Percentiles rank a stretch among this genome's conserved stretches.
These are phyloP conservation scores for Lenzites betulinus DNA, from an alignment of 768 basidiomycete genomes.

Conservation along the genomic window DNA sequence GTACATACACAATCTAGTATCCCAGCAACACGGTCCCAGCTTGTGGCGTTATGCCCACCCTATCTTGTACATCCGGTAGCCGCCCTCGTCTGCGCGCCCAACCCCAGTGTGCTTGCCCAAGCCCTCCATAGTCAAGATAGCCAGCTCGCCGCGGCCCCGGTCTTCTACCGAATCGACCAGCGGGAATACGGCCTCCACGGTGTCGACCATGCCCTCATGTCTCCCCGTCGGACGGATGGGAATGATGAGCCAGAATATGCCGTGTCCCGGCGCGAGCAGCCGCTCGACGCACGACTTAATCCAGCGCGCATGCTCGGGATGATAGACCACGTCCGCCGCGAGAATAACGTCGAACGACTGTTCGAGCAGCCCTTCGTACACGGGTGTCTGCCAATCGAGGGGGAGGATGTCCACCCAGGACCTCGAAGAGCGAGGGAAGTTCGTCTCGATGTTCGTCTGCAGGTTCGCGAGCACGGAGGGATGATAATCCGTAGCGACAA, in stretches of 20 bases:
- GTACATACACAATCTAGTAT: slow-evolving; percentile 9
- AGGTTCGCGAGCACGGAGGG: slow-evolving; percentile 75
- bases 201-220: slow-evolving; percentile 58
- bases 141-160: slow-evolving; percentile 35
- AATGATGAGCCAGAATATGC: slow-evolving; percentile 72
- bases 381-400: slow-evolving; percentile 68
- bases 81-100: slow-evolving; percentile 69
- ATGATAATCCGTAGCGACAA: slow-evolving; percentile 81
- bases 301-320: slow-evolving; percentile 68
- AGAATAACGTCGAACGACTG: slow-evolving; percentile 67
- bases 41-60: slow-evolving; percentile 49
- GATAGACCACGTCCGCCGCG: slow-evolving; percentile 81
- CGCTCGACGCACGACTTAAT: slow-evolving; percentile 62
- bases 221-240: slow-evolving; percentile 66
- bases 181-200: slow-evolving; percentile 59
- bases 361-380: slow-evolving; percentile 35
- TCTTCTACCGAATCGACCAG: not conserved
- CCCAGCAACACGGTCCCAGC: not conserved
- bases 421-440: slow-evolving; percentile 37
- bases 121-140: slow-evolving; percentile 49
- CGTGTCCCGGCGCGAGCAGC: slow-evolving; percentile 39
- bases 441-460: slow-evolving; percentile 54
- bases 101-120: slow-evolving; percentile 53
- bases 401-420: slow-evolving; percentile 44
- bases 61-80: slow-evolving; percentile 70